Base-by-base conservation (phyloP, 768 basidiomycete species). In the Boletellus emodensis region DNA sequence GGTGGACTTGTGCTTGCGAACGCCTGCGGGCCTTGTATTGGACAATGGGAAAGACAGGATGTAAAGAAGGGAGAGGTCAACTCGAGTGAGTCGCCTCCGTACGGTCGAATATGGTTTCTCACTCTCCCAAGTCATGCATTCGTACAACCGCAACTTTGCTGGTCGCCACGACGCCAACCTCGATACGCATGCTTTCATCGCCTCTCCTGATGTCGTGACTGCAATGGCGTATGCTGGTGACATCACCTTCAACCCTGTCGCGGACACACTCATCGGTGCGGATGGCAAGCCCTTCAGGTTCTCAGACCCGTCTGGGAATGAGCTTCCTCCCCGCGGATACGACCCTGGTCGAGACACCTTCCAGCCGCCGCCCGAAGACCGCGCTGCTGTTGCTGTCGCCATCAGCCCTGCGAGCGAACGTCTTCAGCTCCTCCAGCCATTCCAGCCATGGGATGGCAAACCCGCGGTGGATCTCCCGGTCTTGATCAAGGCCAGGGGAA, bases 61-160 rank as follows among this genome's bases (percentile, higher is more conserved):
- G 91, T 98, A 42, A 86, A 91, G 81, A 98, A 92, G 82, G 96
- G 95, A 64, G 91, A 90, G 61, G 75, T 81, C 61, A 99, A 98
- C 82, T 95, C 96, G 40, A 99, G 90, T 91, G 59, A 42, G 89
- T 78, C 7, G n/a, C 2, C 20, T 28, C 0, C 12, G 7, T 43
- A 17, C 11, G 12, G 17, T 26, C 8, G 24, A 13, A 28, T 28
- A 24, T n/a, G 7, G 8, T 26, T 42, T 52, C 53, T 58, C 24
- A 48, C 44, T 35, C 20, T 10, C 10, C 15, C 35, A 41, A 92
- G 90, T 98, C 78, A 91, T 99, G 73, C 95, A 95, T 46, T 97
- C 94, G 17, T 99, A 99, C 83, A 99, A 99, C 85, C 94, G 96
- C 70, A 99, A 99, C 85, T 99, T 99, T 78, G 97, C 96, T 59